phyloP scores from a whole-genome alignment of 495 filamentous ascomycete species.

The Ascodesmis nigricans region DNA sequence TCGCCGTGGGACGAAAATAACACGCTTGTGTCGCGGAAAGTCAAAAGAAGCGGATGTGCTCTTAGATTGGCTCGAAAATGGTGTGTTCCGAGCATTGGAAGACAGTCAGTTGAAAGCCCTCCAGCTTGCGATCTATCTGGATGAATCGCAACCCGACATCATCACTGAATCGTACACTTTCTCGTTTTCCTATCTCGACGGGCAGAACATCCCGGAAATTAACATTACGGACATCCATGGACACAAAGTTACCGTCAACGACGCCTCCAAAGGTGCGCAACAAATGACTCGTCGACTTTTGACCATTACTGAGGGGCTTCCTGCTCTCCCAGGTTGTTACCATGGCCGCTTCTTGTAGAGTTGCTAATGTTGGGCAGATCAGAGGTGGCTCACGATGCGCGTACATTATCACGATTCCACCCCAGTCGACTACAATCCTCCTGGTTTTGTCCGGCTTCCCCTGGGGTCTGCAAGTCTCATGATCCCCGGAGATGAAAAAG shows the following conservation, averaged over 20 bases:
- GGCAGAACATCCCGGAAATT: slow-evolving; percentile 6
- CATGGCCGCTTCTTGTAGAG: neutral
- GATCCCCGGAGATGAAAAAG: slow-evolving; percentile 13
- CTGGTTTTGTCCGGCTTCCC: slow-evolving; percentile 15
- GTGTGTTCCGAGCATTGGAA: slow-evolving; percentile 18
- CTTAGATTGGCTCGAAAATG: slow-evolving; percentile 20
- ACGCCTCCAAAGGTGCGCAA: slow-evolving; percentile 18
- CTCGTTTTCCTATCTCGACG: slow-evolving; percentile 19
- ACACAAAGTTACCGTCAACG: slow-evolving; percentile 12
- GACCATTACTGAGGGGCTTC: slow-evolving; percentile 18
- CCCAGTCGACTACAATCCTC: slow-evolving; percentile 17
- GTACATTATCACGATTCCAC: slow-evolving; percentile 18
- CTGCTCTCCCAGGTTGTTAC: slow-evolving; percentile 15
- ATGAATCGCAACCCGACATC: slow-evolving; percentile 16
- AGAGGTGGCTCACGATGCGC: slow-evolving; percentile 18
- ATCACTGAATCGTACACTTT: slow-evolving; percentile 21
- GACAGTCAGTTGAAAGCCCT: slow-evolving; percentile 20
- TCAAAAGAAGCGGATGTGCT: slow-evolving; percentile 18
- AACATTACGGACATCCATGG: slow-evolving; percentile 6
- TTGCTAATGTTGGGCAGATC: slow-evolving; percentile 6
- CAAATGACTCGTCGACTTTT: slow-evolving; percentile 19
- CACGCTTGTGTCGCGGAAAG: slow-evolving; percentile 19
- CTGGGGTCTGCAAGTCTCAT: slow-evolving; percentile 9
- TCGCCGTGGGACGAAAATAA: slow-evolving; percentile 16
- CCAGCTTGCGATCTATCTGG: slow-evolving; percentile 17